Evolutionary conservation across 2,329 filamentous ascomycete species (phyloP), one percentile per base, ranked within the genome.

Genomic region (Monosporascus sp.): DNA sequence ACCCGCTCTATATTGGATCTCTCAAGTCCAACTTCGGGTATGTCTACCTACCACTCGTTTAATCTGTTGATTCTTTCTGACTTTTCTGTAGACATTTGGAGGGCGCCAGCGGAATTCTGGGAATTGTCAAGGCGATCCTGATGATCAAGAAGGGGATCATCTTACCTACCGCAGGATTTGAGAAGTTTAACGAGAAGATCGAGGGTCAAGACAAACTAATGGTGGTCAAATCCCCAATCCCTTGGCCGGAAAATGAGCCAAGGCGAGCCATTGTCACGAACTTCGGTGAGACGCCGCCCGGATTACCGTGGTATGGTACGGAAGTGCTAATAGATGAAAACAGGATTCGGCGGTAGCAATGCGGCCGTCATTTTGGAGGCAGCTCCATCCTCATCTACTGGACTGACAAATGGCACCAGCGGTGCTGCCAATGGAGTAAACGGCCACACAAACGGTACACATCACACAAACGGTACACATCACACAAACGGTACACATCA

Each of bases 51-150:
- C 24, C 22, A 34, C 7, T 34, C 46, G 14, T 48, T 9, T 3
- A n/a, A 11, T 8, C 44, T 31, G 17, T 18, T 11, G 15, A 3
- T 11, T 14, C 15, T 38, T 25, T 47, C 22, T 24, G 22, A 48
- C 45, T 18, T 14, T 5, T 39, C 3, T 20, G 22, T 51, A 62
- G 59, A 18, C 59, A 62, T 49, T 51, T 64, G 15, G 61, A 67
- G 48, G 58, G 57, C 3, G 57, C 62, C 9, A 60, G 60, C 37
- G 66, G 66, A 7, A 17, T 65, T 37, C 50, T 62, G 5, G 56
- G 44, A 38, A 53, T 68, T 9, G 49, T 67, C 45, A 68, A 68
- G 51, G 59, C 60, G 2, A 57, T 65, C 18, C 18, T 67, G 41
- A 62, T 63, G 54, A 20, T 68, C 17, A 48, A 66, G 45, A 48